These are phyloP conservation scores for Gomphus bonarii DNA, from an alignment of 1,284 basidiomycete genomes.

Conservation along the genomic window DNA sequence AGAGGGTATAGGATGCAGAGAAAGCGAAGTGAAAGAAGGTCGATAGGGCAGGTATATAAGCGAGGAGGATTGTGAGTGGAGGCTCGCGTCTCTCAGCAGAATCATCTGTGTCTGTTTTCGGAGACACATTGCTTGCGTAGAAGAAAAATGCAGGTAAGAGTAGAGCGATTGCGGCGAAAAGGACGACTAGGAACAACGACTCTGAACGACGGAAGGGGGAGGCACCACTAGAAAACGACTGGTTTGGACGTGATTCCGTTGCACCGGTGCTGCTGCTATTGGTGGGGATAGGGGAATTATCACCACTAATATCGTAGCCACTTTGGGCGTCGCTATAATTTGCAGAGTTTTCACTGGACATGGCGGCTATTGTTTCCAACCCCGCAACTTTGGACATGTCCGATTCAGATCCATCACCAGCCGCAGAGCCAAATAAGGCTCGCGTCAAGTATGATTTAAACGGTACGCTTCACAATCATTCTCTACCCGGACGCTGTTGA, in stretches of 20 bases:
- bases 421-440: neutral
- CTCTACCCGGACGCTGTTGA: neutral
- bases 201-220: neutral
- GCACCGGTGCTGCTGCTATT: neutral
- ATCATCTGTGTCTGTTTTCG: neutral
- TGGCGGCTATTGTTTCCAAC: neutral
- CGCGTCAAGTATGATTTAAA: neutral
- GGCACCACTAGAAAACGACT: neutral
- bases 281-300: neutral
- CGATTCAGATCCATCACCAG: neutral
- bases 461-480: neutral
- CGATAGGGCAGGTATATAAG: neutral
- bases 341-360: neutral
- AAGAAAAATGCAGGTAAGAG: slow-evolving; percentile 3
- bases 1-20: neutral
- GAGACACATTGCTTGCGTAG: neutral
- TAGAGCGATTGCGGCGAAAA: neutral
- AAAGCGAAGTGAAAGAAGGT: neutral
- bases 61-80: neutral
- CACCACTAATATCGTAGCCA: neutral
- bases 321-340: slow-evolving; percentile 2
- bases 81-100: neutral
- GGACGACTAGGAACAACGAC: neutral
- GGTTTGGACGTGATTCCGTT: neutral
- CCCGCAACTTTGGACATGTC: neutral